Base-by-base conservation (phyloP, 805 yeast species). In the Ogataea saltuana region DNA sequence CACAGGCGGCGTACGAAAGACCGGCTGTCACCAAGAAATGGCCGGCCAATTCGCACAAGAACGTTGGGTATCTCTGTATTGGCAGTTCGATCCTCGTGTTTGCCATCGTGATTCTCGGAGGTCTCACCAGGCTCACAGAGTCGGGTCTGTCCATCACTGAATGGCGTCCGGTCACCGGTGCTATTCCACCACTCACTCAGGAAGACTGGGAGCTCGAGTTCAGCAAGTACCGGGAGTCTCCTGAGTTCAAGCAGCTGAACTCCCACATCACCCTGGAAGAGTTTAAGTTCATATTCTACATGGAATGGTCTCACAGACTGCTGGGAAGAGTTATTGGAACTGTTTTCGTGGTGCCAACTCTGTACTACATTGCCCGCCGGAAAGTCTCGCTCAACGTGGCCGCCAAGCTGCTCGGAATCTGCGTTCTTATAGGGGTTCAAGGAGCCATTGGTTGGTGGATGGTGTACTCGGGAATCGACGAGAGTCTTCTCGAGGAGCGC, bases 361-460 rank as follows among this genome's bases (percentile, higher is more conserved):
- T 83, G 4, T 93, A 87, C 61, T 89, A 89, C 56, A 82, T 88
- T 57, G 72, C 74, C 13, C 69, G 83, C 3, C 78, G 80, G 30
- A 80, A 72, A 50, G 80, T 91, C 9, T 80, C 89, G 2, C 66
- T 78, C 3, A 81, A 80, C 45, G 83, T 86, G 3, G 82, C 87
- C 37, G 70, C 70, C 44, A 75, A 88, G 53, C 70, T 93, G 12
- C 64, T 86, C 16, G 87, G 87, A 2, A 76, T 93, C 34, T 77
- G 95, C 31, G 80, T 75, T 0, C 68, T 93, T 39, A 73, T 93
- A 45, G 99, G 96, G 9, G 69, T 93, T 36, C 99, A 93, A 71
- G 99, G 99, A 41, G 85, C 83, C 41, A 84, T 93, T 53, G 99
- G 99, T 23, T 93, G 99, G 99, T 93, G 99, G 99, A 93, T 93